Percentiles rank a stretch among this genome's conserved stretches.
Evolutionary conservation across 169 alveolate species (phyloP).

Genomic region (Eimeria tenella): DNA sequence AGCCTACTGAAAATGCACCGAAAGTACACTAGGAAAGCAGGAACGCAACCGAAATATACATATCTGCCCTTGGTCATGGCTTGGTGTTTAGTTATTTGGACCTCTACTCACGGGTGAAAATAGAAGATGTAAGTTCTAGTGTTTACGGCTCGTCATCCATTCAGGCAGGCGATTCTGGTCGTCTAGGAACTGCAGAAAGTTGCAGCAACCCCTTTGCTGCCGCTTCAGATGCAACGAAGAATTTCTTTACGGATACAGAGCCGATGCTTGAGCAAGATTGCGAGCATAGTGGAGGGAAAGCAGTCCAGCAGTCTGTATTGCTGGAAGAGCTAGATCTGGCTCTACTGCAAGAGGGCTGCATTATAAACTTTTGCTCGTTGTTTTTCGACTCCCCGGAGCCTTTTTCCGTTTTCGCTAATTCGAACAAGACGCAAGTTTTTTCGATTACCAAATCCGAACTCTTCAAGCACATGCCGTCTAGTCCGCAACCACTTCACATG

Average conservation of each 20-base stretch:
- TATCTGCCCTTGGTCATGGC: no score
- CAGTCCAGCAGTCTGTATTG: slow-evolving; percentile 7
- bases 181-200: slow-evolving; percentile 24
- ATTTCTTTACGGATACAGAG: background rate
- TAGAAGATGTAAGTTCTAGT: background rate
- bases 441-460: slow-evolving; percentile 62
- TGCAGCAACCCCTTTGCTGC: background rate
- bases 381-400: slow-evolving; percentile 62
- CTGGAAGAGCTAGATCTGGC: slow-evolving; percentile 65
- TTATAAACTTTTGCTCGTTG: slow-evolving; percentile 44
- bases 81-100: no score
- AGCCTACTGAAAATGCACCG: no score
- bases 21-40: no score
- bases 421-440: slow-evolving; percentile 51
- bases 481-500: background rate
- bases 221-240: background rate
- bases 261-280: background rate
- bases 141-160: background rate
- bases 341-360: slow-evolving; percentile 59
- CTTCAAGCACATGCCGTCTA: slow-evolving; percentile 60
- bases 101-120: background rate
- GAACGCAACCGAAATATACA: no score
- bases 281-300: background rate
- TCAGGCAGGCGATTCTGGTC: slow-evolving; percentile 40
- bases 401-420: slow-evolving; percentile 46